Evolutionary conservation across 208 protist genomes (phyloP).

Genomic region (Balamuthia mandrillaris): DNA sequence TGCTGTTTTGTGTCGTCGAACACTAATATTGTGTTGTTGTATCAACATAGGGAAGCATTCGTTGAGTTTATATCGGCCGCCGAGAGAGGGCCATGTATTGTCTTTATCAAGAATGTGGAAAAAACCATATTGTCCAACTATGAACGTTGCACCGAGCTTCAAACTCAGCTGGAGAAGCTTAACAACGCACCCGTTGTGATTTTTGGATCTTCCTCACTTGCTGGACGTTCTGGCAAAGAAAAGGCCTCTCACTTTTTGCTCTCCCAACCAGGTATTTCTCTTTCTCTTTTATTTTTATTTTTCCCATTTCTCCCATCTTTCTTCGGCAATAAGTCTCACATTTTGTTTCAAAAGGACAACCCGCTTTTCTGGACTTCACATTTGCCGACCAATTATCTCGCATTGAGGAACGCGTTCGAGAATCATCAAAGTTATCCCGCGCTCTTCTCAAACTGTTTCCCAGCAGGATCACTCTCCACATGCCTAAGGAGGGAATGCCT

Average conservation of each 20-base stretch:
- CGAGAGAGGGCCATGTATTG: conserved; percentile 18
- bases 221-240: neutral
- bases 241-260: too few species aligned
- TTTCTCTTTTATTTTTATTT: neutral
- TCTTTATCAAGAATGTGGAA: conserved; percentile 23
- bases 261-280: neutral
- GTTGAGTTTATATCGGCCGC: conserved; percentile 14
- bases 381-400: conserved; percentile 29
- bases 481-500: conserved; percentile 6
- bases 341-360: neutral
- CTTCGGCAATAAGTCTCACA: neutral
- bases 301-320: neutral
- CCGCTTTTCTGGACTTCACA: conserved; percentile 27
- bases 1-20: neutral
- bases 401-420: conserved; percentile 1
- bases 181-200: neutral
- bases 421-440: conserved; percentile 19
- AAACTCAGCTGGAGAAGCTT: conserved; percentile 22
- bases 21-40: neutral
- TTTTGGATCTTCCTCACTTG: conserved; percentile 33
- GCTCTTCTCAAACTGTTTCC: neutral
- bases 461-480: conserved; percentile 24
- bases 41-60: neutral
- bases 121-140: conserved; percentile 2
- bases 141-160: conserved; percentile 10